Conservation (phyloP, 139 green algal genomes). For the Chlamydomonas sp. region DNA sequence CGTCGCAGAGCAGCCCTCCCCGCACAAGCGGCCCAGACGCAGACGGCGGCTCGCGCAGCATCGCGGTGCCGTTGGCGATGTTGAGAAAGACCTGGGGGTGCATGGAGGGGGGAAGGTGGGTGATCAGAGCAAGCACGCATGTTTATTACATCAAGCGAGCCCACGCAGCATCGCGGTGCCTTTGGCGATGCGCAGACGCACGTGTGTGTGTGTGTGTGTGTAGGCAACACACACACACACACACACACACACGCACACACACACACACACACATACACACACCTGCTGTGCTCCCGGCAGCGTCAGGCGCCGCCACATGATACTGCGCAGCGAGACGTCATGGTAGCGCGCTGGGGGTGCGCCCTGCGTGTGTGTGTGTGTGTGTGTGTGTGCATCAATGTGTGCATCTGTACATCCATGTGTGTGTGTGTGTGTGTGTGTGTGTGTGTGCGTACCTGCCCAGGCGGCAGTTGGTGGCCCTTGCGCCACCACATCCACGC, state of each 20-base stretch:
- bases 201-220: neutral
- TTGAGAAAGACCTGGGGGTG: neutral
- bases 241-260: too few species aligned
- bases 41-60: neutral
- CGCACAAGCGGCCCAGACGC: neutral
- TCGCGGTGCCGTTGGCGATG: neutral
- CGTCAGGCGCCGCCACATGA: neutral
- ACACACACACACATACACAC: too few species aligned
- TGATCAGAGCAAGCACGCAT: too few species aligned
- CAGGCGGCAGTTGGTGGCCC: too few species aligned
- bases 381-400: too few species aligned
- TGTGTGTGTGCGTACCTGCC: too few species aligned
- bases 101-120: conserved; percentile 1
- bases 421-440: too few species aligned
- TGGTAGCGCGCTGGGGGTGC: neutral
- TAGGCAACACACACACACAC: too few species aligned
- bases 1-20: conserved; percentile 20
- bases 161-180: neutral
- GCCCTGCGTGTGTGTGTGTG: too few species aligned
- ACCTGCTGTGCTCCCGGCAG: conserved; percentile 8
- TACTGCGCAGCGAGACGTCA: neutral
- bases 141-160: too few species aligned
- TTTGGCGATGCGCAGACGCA: neutral
- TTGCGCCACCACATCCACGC: too few species aligned
- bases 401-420: too few species aligned